phyloP scores from a whole-genome alignment of 108 stramenopile genomes.

The Fragilariopsis cylindrus region DNA sequence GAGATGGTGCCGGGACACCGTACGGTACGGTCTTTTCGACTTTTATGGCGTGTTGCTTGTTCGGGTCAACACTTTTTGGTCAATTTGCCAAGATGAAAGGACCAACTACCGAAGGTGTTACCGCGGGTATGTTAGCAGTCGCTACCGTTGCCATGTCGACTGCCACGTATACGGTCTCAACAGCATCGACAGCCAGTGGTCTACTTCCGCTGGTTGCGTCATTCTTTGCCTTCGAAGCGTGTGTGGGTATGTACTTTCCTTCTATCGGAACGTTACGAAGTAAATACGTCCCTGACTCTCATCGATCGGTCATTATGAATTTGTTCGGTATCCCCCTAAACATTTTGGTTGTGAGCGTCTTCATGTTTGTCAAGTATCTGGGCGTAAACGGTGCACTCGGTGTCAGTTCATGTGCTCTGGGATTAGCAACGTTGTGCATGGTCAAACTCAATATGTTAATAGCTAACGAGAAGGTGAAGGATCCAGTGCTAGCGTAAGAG shows the following conservation, averaged over 20 bases:
- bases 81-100: constrained; percentile 64
- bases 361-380: constrained; percentile 83
- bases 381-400: constrained; percentile 81
- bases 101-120: constrained; percentile 69
- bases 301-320: constrained; percentile 96
- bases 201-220: constrained; percentile 38
- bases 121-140: constrained; percentile 71
- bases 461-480: not conserved
- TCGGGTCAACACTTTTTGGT: constrained; percentile 86
- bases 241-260: constrained; percentile 97
- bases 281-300: constrained; percentile 94
- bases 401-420: constrained; percentile 77
- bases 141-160: constrained; percentile 84
- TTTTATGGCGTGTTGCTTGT: constrained; percentile 93
- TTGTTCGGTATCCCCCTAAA: constrained; percentile 95
- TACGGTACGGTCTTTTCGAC: constrained; percentile 92
- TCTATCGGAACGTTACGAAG: constrained; percentile 92
- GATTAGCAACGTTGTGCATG: constrained; percentile 75
- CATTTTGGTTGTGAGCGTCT: constrained; percentile 89
- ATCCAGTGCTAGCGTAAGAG: not conserved
- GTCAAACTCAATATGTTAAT: constrained; percentile 35
- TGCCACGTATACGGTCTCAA: constrained; percentile 66
- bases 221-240: constrained; percentile 95
- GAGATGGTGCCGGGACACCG: constrained; percentile 61
- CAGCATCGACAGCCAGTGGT: constrained; percentile 29